These are phyloP conservation scores for Larix sibirica DNA, from an alignment of 83 land plant genomes.

Conservation along the genomic window DNA sequence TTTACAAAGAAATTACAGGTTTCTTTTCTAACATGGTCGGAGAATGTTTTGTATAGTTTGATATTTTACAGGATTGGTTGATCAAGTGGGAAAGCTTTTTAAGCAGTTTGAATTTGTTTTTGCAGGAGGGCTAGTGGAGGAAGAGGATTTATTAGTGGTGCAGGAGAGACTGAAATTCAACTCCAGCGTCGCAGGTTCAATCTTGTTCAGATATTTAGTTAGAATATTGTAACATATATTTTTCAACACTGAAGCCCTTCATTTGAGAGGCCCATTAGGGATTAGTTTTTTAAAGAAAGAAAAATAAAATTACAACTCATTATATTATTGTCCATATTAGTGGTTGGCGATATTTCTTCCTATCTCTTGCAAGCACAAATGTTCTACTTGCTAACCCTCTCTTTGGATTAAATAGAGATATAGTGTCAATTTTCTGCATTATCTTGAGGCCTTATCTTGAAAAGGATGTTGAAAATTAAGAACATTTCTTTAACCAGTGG, in stretches of 20 bases:
- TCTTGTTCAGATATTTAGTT: not conserved
- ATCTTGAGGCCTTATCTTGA: not conserved
- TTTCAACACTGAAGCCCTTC: not conserved
- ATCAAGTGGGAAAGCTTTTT: not conserved
- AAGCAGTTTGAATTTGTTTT: not conserved
- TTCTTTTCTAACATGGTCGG: not conserved
- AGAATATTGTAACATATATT: too few relatives aligned
- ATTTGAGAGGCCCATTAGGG: not conserved
- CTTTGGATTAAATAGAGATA: not conserved
- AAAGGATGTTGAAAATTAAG: not conserved
- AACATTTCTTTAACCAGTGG: not conserved
- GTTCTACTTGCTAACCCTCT: not conserved
- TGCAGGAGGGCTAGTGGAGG: conserved; percentile 94
- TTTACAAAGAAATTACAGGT: not conserved
- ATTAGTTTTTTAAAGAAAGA: not conserved
- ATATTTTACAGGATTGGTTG: not conserved
- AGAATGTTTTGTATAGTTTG: not conserved
- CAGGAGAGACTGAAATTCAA: conserved; percentile 97
- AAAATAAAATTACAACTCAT: not conserved
- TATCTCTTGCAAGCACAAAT: not conserved
- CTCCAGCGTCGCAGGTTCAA: conserved; percentile 88
- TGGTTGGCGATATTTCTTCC: not conserved
- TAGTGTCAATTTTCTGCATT: not conserved
- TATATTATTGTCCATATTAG: not conserved
- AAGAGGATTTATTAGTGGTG: conserved; percentile 89